Conservation (phyloP, 2,329 filamentous ascomycete species). For the Colletotrichum theobromicola region DNA sequence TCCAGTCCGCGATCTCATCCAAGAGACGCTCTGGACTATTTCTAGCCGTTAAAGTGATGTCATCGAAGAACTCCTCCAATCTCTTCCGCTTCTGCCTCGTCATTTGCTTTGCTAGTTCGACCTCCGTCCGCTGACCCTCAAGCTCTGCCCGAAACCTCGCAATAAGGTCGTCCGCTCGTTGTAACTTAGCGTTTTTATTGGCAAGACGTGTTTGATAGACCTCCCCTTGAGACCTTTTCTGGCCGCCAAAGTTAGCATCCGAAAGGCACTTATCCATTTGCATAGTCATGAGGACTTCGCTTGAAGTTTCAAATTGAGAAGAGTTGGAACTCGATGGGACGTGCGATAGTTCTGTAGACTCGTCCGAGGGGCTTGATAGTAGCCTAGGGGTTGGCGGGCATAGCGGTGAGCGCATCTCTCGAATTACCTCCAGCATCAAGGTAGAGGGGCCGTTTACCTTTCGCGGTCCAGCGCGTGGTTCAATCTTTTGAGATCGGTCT, state of each 20-base stretch:
- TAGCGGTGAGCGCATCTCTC: not conserved
- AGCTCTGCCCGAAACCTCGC: not conserved
- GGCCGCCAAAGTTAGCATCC: not conserved
- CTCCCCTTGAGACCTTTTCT: not conserved
- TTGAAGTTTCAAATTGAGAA: not conserved
- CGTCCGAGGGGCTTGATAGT: rapidly evolving
- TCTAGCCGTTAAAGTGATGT: not conserved
- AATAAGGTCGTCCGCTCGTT: not conserved
- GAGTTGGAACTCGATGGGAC: not conserved
- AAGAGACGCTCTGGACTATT: not conserved
- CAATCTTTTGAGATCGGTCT: not conserved
- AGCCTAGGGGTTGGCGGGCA: not conserved
- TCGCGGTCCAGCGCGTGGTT: not conserved
- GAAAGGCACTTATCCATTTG: not conserved
- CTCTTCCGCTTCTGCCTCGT: not conserved
- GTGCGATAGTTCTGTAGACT: not conserved
- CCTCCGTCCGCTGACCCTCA: not conserved
- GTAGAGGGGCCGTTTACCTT: not conserved
- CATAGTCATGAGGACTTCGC: rapidly evolving
- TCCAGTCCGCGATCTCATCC: not conserved
- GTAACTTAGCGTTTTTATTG: not conserved
- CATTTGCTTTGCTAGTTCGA: not conserved
- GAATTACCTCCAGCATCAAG: not conserved
- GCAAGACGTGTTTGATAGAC: not conserved
- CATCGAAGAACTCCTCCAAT: not conserved